Evolutionary conservation across 306 rosid genomes (phyloP).

Genomic region (Fragaria ananassa): DNA sequence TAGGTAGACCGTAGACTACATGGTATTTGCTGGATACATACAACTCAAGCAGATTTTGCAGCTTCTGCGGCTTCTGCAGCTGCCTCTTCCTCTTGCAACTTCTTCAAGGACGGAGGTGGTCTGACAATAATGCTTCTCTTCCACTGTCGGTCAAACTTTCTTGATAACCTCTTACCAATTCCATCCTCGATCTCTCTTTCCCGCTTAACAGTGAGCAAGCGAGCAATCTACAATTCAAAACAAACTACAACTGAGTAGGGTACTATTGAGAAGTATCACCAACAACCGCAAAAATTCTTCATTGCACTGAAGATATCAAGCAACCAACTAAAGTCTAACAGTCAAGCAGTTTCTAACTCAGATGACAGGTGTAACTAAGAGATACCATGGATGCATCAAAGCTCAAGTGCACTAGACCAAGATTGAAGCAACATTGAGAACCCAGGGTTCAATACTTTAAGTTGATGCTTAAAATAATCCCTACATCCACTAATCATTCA

Average conservation of each 20-base stretch:
- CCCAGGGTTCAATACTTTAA: not conserved
- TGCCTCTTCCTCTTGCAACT: conserved; percentile 75
- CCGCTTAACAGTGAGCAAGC: conserved; percentile 85
- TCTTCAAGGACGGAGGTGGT: conserved; percentile 74
- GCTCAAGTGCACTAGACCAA: not conserved
- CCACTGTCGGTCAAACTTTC: conserved; percentile 86
- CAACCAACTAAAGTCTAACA: not conserved
- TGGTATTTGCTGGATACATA: not conserved
- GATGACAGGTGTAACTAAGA: not conserved
- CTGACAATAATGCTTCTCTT: conserved; percentile 73
- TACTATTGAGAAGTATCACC: not conserved
- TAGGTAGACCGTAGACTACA: conserved; percentile 1
- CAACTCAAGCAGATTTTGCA: conserved; percentile 50
- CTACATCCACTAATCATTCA: not conserved
- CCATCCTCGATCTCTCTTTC: conserved; percentile 95
- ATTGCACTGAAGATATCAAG: not conserved
- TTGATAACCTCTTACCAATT: conserved; percentile 71
- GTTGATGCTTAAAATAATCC: not conserved
- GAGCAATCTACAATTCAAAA: conserved; percentile 56
- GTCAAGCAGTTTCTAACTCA: not conserved
- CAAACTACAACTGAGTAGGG: not conserved
- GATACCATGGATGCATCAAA: not conserved
- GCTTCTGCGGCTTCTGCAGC: conserved; percentile 54
- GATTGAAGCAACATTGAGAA: not conserved
- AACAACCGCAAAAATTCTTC: not conserved